These are phyloP conservation scores for Saccharomyces pastorianus DNA, from an alignment of 1,139 yeast species.

Conservation along the genomic window DNA sequence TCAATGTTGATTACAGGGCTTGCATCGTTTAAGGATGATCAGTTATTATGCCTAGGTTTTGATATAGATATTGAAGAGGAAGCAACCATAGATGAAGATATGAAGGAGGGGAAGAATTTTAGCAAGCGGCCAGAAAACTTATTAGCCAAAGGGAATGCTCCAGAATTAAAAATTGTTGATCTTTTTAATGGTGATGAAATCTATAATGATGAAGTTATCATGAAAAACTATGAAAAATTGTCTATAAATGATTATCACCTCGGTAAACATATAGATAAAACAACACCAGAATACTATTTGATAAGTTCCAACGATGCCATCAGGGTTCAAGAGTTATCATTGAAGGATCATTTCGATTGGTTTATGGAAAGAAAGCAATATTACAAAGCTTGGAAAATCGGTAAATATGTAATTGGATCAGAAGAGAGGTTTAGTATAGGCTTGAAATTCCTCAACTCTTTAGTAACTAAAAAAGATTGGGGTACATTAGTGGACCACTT, in stretches of 20 bases:
- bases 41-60: slow-evolving; percentile 52
- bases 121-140: slow-evolving; percentile 11
- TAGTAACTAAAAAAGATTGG: slow-evolving; percentile 50
- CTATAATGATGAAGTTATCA: slow-evolving; percentile 75
- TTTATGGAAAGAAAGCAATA: slow-evolving; percentile 46
- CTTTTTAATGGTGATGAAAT: slow-evolving; percentile 61
- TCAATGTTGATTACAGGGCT: slow-evolving; percentile 72
- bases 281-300: slow-evolving; percentile 47
- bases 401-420: slow-evolving; percentile 47
- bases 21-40: slow-evolving; percentile 61
- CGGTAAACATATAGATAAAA: slow-evolving; percentile 38
- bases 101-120: slow-evolving; percentile 34
- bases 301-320: slow-evolving; percentile 80
- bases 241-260: slow-evolving; percentile 78
- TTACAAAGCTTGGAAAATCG: slow-evolving; percentile 69
- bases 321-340: slow-evolving; percentile 58
- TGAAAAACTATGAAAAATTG: slow-evolving; percentile 49
- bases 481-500: slow-evolving; percentile 12
- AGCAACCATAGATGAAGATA: slow-evolving; percentile 23
- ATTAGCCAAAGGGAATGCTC: slow-evolving; percentile 35
- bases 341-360: slow-evolving; percentile 70
- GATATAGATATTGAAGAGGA: not conserved
- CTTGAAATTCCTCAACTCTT: slow-evolving; percentile 49
- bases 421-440: slow-evolving; percentile 54
- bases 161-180: slow-evolving; percentile 68